Evolutionary conservation across 2,329 filamentous ascomycete species (phyloP).

Genomic region (Neofusicoccum kwambonambiense): DNA sequence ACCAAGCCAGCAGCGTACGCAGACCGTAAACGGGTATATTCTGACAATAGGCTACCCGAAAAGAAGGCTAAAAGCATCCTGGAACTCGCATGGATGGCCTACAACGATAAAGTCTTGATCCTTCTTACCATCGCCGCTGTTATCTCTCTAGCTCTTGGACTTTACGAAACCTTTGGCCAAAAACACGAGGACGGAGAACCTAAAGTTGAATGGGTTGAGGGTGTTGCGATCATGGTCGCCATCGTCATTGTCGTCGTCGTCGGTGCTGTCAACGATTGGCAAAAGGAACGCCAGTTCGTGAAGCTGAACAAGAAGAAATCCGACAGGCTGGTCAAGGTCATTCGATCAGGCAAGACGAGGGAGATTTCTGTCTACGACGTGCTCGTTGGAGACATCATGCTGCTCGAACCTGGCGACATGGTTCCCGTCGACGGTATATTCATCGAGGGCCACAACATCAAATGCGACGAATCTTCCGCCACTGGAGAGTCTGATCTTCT

Average conservation of each 20-base stretch:
- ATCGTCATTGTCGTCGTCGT: conserved; percentile 74
- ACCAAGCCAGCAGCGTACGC: conserved; percentile 35
- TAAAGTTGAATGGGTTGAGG: conserved; percentile 76
- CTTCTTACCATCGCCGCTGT: conserved; percentile 66
- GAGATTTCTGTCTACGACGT: conserved; percentile 71
- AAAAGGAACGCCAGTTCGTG: conserved; percentile 78
- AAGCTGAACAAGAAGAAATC: conserved; percentile 80
- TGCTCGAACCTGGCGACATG: conserved; percentile 71
- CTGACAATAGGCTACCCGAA: conserved; percentile 61
- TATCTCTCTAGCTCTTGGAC: conserved; percentile 66
- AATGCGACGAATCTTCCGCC: conserved; percentile 72
- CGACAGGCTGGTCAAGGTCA: conserved; percentile 69
- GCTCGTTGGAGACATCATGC: conserved; percentile 71
- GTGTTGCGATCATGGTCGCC: conserved; percentile 74
- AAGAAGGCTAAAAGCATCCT: conserved; percentile 63
- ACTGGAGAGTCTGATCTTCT: conserved; percentile 75
- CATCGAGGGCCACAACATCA: conserved; percentile 66
- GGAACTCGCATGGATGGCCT: conserved; percentile 65
- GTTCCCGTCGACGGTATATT: conserved; percentile 71
- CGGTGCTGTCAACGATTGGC: conserved; percentile 77
- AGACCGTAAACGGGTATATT: conserved; percentile 61
- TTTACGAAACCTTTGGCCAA: conserved; percentile 64
- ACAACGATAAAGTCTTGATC: conserved; percentile 73
- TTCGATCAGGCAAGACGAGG: conserved; percentile 69
- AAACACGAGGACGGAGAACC: conserved; percentile 43